These are phyloP conservation scores for Cynanchum wilfordii DNA, from an alignment of 257 asterid species.

Conservation along the genomic window DNA sequence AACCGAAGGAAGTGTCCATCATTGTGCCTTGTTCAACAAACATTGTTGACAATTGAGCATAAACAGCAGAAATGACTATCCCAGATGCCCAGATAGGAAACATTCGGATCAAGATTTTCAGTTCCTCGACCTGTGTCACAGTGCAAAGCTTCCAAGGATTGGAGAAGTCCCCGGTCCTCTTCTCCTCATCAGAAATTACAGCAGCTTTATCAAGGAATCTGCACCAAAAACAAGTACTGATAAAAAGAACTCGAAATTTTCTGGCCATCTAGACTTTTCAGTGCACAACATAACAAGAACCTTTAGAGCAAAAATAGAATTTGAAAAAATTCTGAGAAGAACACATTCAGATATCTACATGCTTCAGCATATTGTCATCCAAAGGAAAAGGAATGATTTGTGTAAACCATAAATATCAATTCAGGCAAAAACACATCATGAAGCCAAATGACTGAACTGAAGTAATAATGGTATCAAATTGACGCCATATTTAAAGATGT, in stretches of 20 bases:
- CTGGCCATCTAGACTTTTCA: background rate
- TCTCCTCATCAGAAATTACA: constrained; percentile 41
- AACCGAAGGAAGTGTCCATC: constrained; percentile 78
- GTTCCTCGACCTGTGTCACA: constrained; percentile 82
- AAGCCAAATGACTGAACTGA: too few species aligned
- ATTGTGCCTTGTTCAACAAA: constrained; percentile 93
- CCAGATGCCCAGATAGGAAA: constrained; percentile 95
- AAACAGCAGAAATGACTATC: constrained; percentile 79
- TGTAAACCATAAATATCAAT: too few species aligned
- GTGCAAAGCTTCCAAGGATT: constrained; percentile 84
- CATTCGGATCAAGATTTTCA: constrained; percentile 81
- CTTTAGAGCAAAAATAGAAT: background rate
- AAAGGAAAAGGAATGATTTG: too few species aligned
- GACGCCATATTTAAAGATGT: too few species aligned
- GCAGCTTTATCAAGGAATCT: constrained; percentile 97
- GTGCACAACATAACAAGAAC: background rate
- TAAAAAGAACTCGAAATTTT: background rate
- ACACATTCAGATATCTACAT: too few species aligned
- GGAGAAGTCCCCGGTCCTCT: constrained; percentile 46
- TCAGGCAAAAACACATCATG: too few species aligned
- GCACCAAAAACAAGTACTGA: constrained; percentile 7
- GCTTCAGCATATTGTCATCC: too few species aligned
- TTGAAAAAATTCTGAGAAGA: too few species aligned
- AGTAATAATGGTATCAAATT: too few species aligned
- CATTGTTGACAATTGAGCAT: constrained; percentile 88